Evolutionary conservation across 345 rosid genomes (phyloP), one percentile per base, ranked within the genome.

Genomic region (Xanthoceras sorbifolium): DNA sequence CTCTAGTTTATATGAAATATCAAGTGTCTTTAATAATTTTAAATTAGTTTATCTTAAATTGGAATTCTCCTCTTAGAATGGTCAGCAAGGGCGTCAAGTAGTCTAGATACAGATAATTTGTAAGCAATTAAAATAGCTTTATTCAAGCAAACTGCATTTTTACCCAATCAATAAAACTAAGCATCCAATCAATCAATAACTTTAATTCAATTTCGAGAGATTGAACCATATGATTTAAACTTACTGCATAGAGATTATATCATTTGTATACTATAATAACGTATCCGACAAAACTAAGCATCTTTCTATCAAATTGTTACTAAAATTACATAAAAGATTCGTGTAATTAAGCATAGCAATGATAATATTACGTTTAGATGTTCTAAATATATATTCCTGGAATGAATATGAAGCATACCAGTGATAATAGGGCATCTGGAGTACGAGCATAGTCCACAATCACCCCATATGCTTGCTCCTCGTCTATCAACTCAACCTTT

Each of bases 391-490:
- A n/a, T n/a, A n/a, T 22, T 50, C 10, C n/a, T 25, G 34, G 34
- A 63, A 44, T 59, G 63, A 52, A 63, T 14, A 67, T 66, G 69
- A 84, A 76, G 54, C 82, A 80, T 89, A 95, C 98, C 97, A 23
- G 98, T 92, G 52, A 95, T 95, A 70, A 92, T 64, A 93, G 85
- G 59, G 90, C 96, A 84, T 86, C 92, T 61, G 97, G 97, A 50
- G 97, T 90, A 20, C 86, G 85, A 74, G 96, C 96, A 80, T 90
- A 86, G 78, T 93, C 99, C 72, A 95, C 98, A 68, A 92, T 90
- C 79, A 92, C 99, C 42, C 98, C 97, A 82, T 86, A 95, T 73
- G 98, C 97, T 84, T 93, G 96, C 79, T 93, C 98, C 78, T 93
- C 98, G 5, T 93, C 99, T 72, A 95, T 95, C 82, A 95, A 79